Conservation (phyloP, 2,329 filamentous ascomycete species). For the Trichoderma atrobrunneum region DNA sequence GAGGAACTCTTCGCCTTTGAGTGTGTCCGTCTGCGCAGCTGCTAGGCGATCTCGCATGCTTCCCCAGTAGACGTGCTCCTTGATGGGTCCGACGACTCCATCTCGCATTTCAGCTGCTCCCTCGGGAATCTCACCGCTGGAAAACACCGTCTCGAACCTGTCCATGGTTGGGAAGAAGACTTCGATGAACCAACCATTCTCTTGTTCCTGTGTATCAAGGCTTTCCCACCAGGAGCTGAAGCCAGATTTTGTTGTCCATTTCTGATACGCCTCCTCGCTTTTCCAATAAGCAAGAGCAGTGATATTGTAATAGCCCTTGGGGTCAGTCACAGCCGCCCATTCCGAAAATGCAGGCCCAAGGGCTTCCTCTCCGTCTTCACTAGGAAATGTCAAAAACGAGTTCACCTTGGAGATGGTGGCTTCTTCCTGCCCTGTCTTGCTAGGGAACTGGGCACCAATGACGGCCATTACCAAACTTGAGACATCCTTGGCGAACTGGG, state of each 20-base stretch:
- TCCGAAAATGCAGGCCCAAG: conserved; percentile 17
- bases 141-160: conserved; percentile 44
- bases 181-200: conserved; percentile 43
- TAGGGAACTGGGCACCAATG: conserved; percentile 21
- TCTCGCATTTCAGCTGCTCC: conserved; percentile 42
- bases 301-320: conserved; percentile 21
- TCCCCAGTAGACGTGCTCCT: conserved; percentile 46
- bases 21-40: conserved; percentile 35
- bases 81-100: conserved; percentile 35
- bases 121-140: conserved; percentile 35
- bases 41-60: conserved; percentile 45
- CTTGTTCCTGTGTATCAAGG: background rate
- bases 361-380: background rate
- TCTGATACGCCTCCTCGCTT: conserved; percentile 15
- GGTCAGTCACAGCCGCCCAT: conserved; percentile 22
- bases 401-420: conserved; percentile 12
- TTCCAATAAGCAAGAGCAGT: conserved; percentile 14
- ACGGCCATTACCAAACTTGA: conserved; percentile 22
- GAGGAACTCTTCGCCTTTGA: conserved; percentile 29
- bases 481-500: conserved; percentile 21
- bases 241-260: conserved; percentile 4
- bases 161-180: conserved; percentile 41
- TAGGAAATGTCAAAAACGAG: conserved; percentile 10
- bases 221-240: conserved; percentile 12
- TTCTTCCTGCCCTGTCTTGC: background rate